These are phyloP conservation scores for Ophiostoma sp. DNA, from an alignment of 2,329 filamentous ascomycete genomes.

Conservation along the genomic window DNA sequence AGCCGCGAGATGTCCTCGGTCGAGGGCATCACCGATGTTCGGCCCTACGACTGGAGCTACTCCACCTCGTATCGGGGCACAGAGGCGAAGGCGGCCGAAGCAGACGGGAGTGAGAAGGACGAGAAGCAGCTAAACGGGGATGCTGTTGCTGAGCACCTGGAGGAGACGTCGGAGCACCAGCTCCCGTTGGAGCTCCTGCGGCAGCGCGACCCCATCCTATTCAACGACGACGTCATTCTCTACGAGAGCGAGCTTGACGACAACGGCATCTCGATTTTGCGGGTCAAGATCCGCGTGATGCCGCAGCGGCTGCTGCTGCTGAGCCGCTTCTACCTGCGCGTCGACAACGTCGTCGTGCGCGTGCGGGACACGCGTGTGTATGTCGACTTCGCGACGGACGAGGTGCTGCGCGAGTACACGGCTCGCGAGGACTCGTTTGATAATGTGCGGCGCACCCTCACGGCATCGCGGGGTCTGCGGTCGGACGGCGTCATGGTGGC, in stretches of 20 bases:
- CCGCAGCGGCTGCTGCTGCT: slow-evolving; percentile 80
- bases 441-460: slow-evolving; percentile 56
- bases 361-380: slow-evolving; percentile 88
- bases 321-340: slow-evolving; percentile 80
- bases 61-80: slow-evolving; percentile 81
- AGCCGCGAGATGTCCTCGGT: slow-evolving; percentile 69
- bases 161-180: background rate
- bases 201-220: slow-evolving; percentile 85
- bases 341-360: slow-evolving; percentile 83
- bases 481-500: slow-evolving; percentile 71
- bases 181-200: slow-evolving; percentile 85
- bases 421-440: slow-evolving; percentile 79
- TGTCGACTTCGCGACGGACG: slow-evolving; percentile 73
- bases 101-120: background rate
- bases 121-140: background rate
- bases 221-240: slow-evolving; percentile 92
- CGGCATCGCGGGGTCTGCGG: slow-evolving; percentile 42
- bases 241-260: slow-evolving; percentile 98
- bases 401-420: slow-evolving; percentile 84
- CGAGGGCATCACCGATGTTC: slow-evolving; percentile 85
- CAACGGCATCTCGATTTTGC: slow-evolving; percentile 88
- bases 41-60: slow-evolving; percentile 98
- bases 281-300: slow-evolving; percentile 90
- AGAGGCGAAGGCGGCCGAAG: slow-evolving; percentile 25
- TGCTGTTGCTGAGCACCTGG: background rate